A percentile compares a stretch with the other conserved stretches of the same genome.
Evolutionary conservation across 2,329 filamentous ascomycete genomes (phyloP).

Genomic region (Xylaria sp.): DNA sequence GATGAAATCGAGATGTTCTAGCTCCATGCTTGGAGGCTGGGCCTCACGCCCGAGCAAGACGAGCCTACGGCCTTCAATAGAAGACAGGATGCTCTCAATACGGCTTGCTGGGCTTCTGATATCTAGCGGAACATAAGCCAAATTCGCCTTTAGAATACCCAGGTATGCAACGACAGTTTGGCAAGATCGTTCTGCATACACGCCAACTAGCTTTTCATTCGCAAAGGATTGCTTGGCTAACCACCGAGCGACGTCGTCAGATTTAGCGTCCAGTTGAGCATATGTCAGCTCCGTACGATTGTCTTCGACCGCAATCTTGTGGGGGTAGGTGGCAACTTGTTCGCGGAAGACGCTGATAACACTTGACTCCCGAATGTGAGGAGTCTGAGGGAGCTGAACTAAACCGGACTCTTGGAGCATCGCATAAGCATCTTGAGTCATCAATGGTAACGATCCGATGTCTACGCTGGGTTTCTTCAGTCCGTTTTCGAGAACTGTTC

Average conservation of each 20-base stretch:
- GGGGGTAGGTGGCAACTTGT: conserved; percentile 4
- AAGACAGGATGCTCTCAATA: conserved; percentile 17
- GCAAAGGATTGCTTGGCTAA: neutral
- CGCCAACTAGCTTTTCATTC: conserved; percentile 11
- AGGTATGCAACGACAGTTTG: conserved; percentile 19
- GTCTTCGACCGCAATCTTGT: conserved; percentile 13
- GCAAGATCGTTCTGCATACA: conserved; percentile 14
- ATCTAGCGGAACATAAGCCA: conserved; percentile 26
- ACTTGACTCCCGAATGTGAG: conserved; percentile 3
- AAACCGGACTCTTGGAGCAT: neutral
- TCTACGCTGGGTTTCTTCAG: neutral
- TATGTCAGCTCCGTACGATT: conserved; percentile 8
- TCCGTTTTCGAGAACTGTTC: neutral
- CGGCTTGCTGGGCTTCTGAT: conserved; percentile 10
- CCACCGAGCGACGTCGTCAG: conserved; percentile 1
- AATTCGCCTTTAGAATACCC: conserved; percentile 22
- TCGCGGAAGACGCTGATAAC: conserved; percentile 12
- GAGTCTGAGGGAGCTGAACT: neutral
- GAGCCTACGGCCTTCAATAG: neutral
- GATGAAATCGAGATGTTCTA: neutral
- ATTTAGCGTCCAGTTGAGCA: conserved; percentile 3
- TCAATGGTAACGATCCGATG: neutral
- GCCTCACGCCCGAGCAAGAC: conserved; percentile 9
- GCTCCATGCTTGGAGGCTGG: neutral
- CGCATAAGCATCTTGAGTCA: conserved; percentile 1